A percentile compares a stretch with the other conserved stretches of the same genome.
Conservation (phyloP, 163 green algal species). For the Trebouxiophyceae sp. region DNA sequence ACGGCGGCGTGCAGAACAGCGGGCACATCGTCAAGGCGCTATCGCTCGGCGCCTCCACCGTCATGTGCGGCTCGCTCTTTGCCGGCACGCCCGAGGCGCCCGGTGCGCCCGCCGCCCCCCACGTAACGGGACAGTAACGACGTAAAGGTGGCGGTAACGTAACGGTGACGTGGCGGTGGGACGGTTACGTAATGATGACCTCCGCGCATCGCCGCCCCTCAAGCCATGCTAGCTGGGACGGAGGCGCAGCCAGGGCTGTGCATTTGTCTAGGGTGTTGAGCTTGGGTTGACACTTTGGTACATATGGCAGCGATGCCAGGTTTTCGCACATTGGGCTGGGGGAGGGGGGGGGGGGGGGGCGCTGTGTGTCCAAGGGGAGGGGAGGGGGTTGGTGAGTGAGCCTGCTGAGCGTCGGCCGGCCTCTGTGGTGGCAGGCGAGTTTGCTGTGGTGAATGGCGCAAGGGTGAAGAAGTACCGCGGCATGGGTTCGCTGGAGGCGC, state of each 20-base stretch:
- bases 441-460: slow-evolving; percentile 69
- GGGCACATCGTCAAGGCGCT: slow-evolving; percentile 66
- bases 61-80: slow-evolving; percentile 97
- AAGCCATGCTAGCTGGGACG: background rate
- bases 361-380: too few relatives aligned
- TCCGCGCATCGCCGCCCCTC: background rate
- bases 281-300: too few relatives aligned
- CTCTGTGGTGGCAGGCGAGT: slow-evolving; percentile 68
- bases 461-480: slow-evolving; percentile 81
- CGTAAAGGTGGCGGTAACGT: too few relatives aligned
- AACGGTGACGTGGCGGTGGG: too few relatives aligned
- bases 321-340: too few relatives aligned
- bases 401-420: too few relatives aligned
- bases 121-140: too few relatives aligned
- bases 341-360: too few relatives aligned
- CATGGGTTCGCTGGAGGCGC: slow-evolving; percentile 94
- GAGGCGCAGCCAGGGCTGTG: too few relatives aligned
- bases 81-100: slow-evolving; percentile 89
- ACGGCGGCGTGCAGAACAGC: slow-evolving; percentile 95
- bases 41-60: slow-evolving; percentile 81
- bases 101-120: too few relatives aligned
- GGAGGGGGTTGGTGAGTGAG: too few relatives aligned
- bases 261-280: background rate
- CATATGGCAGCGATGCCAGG: too few relatives aligned
- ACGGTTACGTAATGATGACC: background rate